A percentile compares a stretch with the other conserved stretches of the same genome.
These are phyloP conservation scores for Tetratostichococcus sp. DNA, from an alignment of 139 green algal species.

Conservation along the genomic window DNA sequence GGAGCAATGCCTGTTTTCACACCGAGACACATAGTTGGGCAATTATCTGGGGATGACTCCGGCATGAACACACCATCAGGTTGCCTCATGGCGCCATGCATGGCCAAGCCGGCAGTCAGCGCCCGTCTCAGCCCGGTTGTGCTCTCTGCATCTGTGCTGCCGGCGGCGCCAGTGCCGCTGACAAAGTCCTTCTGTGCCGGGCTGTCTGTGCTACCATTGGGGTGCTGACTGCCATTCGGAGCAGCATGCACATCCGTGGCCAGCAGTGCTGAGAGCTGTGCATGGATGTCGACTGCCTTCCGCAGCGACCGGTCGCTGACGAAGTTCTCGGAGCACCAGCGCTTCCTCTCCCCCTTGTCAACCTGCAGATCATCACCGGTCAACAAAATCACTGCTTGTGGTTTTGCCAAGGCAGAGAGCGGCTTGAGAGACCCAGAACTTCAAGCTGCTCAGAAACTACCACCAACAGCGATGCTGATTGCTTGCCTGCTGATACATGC, in stretches of 20 bases:
- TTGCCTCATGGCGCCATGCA: slow-evolving; percentile 65
- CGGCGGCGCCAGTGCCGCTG: too few species aligned
- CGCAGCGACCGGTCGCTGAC: slow-evolving; percentile 59
- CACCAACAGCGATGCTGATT: slow-evolving; percentile 2
- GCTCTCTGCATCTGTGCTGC: slow-evolving; percentile 31
- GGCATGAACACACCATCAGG: slow-evolving; percentile 37
- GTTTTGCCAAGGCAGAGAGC: too few species aligned
- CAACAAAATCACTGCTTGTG: too few species aligned
- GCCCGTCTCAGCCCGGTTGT: slow-evolving; percentile 41
- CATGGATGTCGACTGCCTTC: slow-evolving; percentile 71
- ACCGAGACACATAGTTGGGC: too few species aligned
- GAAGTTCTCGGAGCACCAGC: slow-evolving; percentile 61
- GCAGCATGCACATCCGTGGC: neutral
- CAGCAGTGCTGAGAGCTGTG: slow-evolving; percentile 62
- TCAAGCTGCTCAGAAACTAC: slow-evolving; percentile 1
- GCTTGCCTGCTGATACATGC: slow-evolving; percentile 13
- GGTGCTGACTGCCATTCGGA: too few species aligned
- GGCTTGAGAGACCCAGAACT: too few species aligned
- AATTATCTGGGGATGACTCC: too few species aligned
- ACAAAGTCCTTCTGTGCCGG: too few species aligned
- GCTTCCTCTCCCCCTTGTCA: slow-evolving; percentile 18
- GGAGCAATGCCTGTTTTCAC: too few species aligned
- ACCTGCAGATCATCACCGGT: slow-evolving; percentile 1
- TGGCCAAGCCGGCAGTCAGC: slow-evolving; percentile 72
- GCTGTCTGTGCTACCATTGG: neutral